These are phyloP conservation scores for Luffa acutangula DNA, from an alignment of 306 rosid species.

Conservation along the genomic window DNA sequence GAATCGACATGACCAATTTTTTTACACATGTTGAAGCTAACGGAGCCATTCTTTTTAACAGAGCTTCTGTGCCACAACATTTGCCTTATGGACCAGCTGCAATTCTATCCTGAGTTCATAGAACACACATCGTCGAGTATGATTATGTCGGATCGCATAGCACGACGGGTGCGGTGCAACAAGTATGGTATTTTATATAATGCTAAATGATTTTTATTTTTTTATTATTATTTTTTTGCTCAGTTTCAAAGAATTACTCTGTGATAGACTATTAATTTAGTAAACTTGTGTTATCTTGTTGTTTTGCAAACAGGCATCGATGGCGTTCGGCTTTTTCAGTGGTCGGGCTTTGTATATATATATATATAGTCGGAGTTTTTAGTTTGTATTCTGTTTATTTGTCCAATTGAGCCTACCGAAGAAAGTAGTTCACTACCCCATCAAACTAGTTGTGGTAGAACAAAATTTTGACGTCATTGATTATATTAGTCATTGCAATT, in stretches of 20 bases:
- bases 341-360: neutral
- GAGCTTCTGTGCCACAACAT: conserved; percentile 39
- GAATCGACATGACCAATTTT: neutral
- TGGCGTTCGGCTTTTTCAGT: neutral
- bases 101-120: conserved; percentile 27
- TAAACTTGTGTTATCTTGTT: neutral
- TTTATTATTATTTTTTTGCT: too few species aligned
- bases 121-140: neutral
- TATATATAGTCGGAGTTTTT: neutral
- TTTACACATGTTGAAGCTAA: neutral
- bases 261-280: neutral
- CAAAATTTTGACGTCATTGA: conserved; percentile 1
- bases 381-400: neutral
- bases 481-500: neutral
- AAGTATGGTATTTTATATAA: neutral
- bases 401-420: neutral
- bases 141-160: neutral
- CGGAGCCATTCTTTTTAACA: conserved; percentile 8
- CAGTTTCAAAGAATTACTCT: neutral
- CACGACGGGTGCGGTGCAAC: neutral
- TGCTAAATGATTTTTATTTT: neutral
- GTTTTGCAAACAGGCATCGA: neutral
- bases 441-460: neutral
- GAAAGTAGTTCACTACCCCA: neutral
- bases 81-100: conserved; percentile 38